These are phyloP conservation scores for Trypanosoma conorhini DNA, from an alignment of 208 protist genomes.

Conservation along the genomic window DNA sequence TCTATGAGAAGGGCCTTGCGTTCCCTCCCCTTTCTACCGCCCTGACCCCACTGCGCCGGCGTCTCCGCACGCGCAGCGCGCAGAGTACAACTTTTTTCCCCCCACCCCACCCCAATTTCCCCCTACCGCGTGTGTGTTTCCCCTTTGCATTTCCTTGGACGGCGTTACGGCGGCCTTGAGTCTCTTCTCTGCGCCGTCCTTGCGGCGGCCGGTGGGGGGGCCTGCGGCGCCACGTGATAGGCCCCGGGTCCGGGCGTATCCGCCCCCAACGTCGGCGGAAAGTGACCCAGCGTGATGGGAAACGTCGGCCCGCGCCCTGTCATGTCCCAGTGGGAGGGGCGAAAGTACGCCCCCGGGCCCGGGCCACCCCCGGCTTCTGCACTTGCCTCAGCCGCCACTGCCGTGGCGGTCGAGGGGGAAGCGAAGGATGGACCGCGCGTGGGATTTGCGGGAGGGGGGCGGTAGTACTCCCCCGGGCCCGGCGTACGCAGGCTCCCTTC, in stretches of 20 bases:
- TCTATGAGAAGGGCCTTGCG: not conserved
- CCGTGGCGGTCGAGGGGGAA: slow-evolving; percentile 6
- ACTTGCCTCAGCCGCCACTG: not conserved
- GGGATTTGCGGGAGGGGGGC: not conserved
- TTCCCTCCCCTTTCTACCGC: not conserved
- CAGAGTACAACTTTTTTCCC: not conserved
- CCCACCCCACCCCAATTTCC: no score
- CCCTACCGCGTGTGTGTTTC: not conserved
- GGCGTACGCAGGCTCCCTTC: not conserved
- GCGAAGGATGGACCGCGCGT: slow-evolving; percentile 12
- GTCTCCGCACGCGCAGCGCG: not conserved
- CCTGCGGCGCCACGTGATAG: slow-evolving; percentile 6
- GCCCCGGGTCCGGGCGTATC: slow-evolving; percentile 25
- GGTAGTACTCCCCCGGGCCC: slow-evolving; percentile 32
- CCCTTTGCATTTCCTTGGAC: not conserved
- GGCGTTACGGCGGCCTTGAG: not conserved
- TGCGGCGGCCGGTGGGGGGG: not conserved
- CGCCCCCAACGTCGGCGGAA: slow-evolving; percentile 6
- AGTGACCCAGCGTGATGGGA: slow-evolving; percentile 4
- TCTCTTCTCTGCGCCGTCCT: not conserved
- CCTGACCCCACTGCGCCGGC: not conserved
- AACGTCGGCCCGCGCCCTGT: slow-evolving; percentile 24
- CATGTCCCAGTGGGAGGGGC: slow-evolving; percentile 7
- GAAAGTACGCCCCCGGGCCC: slow-evolving; percentile 28
- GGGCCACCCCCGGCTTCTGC: slow-evolving; percentile 4